Base-by-base conservation (phyloP, 345 rosid species). In the Brassica nigra region DNA sequence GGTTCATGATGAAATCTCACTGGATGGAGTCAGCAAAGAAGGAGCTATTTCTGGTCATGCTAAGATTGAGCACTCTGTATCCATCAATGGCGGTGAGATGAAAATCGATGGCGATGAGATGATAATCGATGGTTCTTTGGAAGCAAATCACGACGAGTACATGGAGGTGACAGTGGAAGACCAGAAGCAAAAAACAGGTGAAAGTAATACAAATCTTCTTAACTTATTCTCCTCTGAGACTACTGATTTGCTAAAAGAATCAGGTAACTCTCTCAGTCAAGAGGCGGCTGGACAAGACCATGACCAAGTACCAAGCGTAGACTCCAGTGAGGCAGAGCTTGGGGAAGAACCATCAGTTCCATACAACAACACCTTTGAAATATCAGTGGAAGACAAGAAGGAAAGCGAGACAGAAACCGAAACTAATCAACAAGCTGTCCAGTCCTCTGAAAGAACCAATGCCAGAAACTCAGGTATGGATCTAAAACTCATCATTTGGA, bases 141-240 rank as follows among this genome's bases (percentile, higher is more conserved):
- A 23, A 79, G 52, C 59, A 79, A 78, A 80, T 37, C 71, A 74
- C 2, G 16, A 59, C 62, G 71, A 64, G 66, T 20, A 49, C 62
- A 59, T 6, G 72, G 82, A 79, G 70, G 79, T 79, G 78, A 29
- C 29, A 16, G 4, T 69, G 68, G 82, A 79, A 80, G 85, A 73
- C 42, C 68, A 62, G 8, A 82, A 73, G 62, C 78, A 49, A 57
- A 84, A 68, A 80, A 87, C 77, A 85, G 80, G 75, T 82, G 84
- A 71, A 67, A 55, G 63, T 79, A 80, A 70, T 78, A 78, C 67
- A 82, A 76, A 63, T 76, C 76, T 18, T 74, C 74, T 71, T 70
- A 54, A 77, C 71, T 62, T 74, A 66, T 54, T 78, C 73, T 54
- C 79, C 73, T 78, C 72, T 67, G 83, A 29, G 68, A 73, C 72